Evolutionary conservation across 805 yeast species (phyloP).

Genomic region (Kluyveromyces lactis): DNA sequence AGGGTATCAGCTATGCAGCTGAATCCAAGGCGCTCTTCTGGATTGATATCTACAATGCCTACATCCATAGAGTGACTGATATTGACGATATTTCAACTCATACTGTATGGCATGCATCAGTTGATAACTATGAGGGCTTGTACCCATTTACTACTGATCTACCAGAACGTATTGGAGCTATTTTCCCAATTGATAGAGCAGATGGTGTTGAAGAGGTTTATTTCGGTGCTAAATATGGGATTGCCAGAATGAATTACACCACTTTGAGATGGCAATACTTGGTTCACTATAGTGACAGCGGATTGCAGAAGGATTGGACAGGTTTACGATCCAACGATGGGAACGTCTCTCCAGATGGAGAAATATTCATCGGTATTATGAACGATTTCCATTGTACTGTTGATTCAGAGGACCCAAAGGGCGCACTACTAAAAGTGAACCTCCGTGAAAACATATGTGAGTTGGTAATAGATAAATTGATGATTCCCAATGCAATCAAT

Average conservation of each 20-base stretch:
- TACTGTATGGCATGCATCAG: slow-evolving; percentile 22
- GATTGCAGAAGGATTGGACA: slow-evolving; percentile 23
- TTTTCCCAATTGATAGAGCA: slow-evolving; percentile 47
- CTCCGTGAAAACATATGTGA: slow-evolving; percentile 23
- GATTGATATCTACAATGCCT: slow-evolving; percentile 34
- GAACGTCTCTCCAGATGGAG: slow-evolving; percentile 63
- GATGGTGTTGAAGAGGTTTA: slow-evolving; percentile 38
- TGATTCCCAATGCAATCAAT: slow-evolving; percentile 67
- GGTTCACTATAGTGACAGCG: slow-evolving; percentile 28
- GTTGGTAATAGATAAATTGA: slow-evolving; percentile 32
- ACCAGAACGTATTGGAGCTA: slow-evolving; percentile 54
- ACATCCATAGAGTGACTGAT: slow-evolving; percentile 28
- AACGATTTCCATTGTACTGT: slow-evolving; percentile 37
- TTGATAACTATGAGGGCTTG: slow-evolving; percentile 32
- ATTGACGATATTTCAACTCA: slow-evolving; percentile 17
- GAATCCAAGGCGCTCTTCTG: slow-evolving; percentile 41
- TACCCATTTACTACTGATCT: slow-evolving; percentile 9
- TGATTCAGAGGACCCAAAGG: slow-evolving; percentile 33
- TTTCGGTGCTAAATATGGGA: slow-evolving; percentile 59
- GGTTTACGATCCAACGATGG: slow-evolving; percentile 75
- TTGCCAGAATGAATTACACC: slow-evolving; percentile 44
- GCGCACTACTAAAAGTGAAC: slow-evolving; percentile 42
- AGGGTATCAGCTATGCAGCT: slow-evolving; percentile 58
- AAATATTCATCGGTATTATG: slow-evolving; percentile 77
- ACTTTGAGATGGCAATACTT: slow-evolving; percentile 32